phyloP scores from a whole-genome alignment of 202 grass and related monocot genomes.

The Setaria viridis region DNA sequence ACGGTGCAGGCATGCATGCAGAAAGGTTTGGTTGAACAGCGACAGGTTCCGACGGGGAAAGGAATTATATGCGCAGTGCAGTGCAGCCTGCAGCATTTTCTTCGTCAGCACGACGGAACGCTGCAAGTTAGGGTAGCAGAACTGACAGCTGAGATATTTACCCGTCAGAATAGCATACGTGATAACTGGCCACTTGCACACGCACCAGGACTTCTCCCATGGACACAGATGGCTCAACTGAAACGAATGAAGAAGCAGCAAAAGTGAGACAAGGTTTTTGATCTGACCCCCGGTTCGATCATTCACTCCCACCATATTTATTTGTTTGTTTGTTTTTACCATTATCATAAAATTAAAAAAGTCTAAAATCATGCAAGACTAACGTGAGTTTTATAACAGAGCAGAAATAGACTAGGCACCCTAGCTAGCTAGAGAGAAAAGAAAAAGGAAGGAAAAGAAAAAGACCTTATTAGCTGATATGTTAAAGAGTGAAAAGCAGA shows the following conservation, averaged over 20 bases:
- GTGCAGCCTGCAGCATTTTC: neutral
- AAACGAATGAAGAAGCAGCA: neutral
- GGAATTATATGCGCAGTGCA: neutral
- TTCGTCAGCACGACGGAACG: too few relatives aligned
- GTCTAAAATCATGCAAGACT: neutral
- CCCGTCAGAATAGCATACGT: too few relatives aligned
- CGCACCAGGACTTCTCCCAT: too few relatives aligned
- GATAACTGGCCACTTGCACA: too few relatives aligned
- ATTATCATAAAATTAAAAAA: neutral
- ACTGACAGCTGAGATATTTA: too few relatives aligned
- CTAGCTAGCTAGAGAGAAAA: neutral
- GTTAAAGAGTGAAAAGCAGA: neutral
- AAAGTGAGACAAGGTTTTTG: neutral
- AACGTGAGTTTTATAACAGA: neutral
- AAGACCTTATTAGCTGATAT: neutral
- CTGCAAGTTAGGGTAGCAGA: too few relatives aligned
- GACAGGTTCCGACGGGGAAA: neutral
- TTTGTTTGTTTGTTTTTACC: slow-evolving; percentile 6
- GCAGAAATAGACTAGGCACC: neutral
- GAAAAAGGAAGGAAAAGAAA: neutral
- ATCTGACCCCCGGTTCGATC: too few relatives aligned
- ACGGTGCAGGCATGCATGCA: neutral
- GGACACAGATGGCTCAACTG: too few relatives aligned
- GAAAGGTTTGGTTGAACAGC: neutral
- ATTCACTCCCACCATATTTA: neutral